Evolutionary conservation across 1,139 yeast genomes (phyloP), one percentile per base, ranked within the genome.

Genomic region (Blastobotrys serpentis): DNA sequence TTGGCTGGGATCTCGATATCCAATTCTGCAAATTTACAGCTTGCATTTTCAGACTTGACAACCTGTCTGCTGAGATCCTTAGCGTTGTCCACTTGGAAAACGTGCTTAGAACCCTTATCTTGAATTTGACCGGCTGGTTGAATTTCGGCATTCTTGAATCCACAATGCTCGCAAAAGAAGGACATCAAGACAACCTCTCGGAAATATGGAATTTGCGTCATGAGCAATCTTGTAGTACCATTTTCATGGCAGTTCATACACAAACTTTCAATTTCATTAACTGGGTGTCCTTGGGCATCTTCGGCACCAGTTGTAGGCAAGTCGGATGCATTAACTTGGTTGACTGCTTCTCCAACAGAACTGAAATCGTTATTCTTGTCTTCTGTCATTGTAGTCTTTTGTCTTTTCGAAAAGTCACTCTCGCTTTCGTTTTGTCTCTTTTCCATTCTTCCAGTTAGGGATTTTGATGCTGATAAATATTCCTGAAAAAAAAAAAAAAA

Each of bases 1-100:
- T 89, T 86, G 33, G 98, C 88, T 4, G 99, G 98, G 51, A 94
- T 90, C 68, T 92, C 98, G 51, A 92, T 81, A 56, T 89, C 97
- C 53, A 94, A 73, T 67, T 90, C 96, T 13, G 78, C 73, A 63
- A 94, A 89, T 62, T 76, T 81, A 67, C 90, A 85, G n/a, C 82
- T 73, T 34, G 96, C 90, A 29, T 86, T 75, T 64, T 92, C 97
- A 30, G 95, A 83, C 71, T 92, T 94, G 61, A 94, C 89, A 29
- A 94, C 84, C 70, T 92, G 96, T 66, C 98, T 81, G 67, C 81
- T 84, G 67, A 90, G 81, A 63, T 92, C 98, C 41, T 76, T 75
- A 56, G 77, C 76, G n/a, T 65, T 62, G 65, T 87, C 96, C 47
- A 92, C 70, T 63, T 82, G 82, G 50, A 90, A 72, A 21, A 78